Evolutionary conservation across 257 asterid species (phyloP), one percentile per base, ranked within the genome.

Genomic region (Solanum chilense): DNA sequence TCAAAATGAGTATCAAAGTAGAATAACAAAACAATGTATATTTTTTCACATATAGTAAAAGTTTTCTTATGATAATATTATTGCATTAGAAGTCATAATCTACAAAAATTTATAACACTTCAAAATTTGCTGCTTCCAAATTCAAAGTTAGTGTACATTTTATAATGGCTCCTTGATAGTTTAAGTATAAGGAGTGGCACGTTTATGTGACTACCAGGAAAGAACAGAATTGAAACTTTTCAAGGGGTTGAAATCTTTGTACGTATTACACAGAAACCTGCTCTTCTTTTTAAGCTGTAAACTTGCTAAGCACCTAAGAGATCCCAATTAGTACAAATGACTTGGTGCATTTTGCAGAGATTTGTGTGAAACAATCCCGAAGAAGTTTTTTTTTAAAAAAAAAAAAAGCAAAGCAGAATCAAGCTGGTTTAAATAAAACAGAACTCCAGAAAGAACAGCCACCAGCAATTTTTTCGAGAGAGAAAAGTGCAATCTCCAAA

Each of bases 341-440:
- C 64, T 56, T 56, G 64, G 64, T 56, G 64, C 64, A 56, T 18
- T 56, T 56, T 56, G 64, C 64, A 18, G 64, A 18, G n/a, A 18
- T 56, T 20, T 56, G n/a, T 56, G 64, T 56, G 64, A 20, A 56
- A 56, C 64, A 56, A 52, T 52, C 4, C 62, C 64, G 5, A 56
- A 56, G 64, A 3, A n/a, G 5, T 18, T 18, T 7, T 2, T 7
- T 2, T 1, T 1, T 1, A 1, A 3, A 0, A 31, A 56, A 20
- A 56, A 56, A 39, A 20, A 18, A 56, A 56, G 64, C 64, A 56
- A 56, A 7, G 64, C 25, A 56, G 64, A 56, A 56, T 56, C 64
- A 56, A 56, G 64, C 9, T 56, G 64, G 12, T 56, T 56, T 20
- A 56, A 56, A 56, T 56, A 56, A 56, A 56, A 20, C 64, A 56